Evolutionary conservation across 768 basidiomycete species (phyloP), one percentile per base, ranked within the genome.

Genomic region (Auricularia heimuer): DNA sequence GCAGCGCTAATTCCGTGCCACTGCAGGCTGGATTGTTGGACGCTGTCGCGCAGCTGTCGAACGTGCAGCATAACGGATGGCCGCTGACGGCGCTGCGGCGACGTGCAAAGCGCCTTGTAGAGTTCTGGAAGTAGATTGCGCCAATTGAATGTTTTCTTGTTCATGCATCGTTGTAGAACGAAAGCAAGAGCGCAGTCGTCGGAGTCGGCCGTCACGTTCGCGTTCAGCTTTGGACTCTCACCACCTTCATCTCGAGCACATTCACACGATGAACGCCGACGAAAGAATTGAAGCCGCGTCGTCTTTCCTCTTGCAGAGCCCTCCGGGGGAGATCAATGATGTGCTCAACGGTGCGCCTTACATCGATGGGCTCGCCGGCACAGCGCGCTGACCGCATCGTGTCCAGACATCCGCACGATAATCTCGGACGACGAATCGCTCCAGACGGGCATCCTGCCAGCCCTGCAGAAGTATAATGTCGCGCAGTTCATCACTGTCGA

Each of bases 301-400:
- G 33, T 80, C 80, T 37, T 91, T 97, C 71, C 79, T 98, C 36
- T 81, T 92, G 0, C 95, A 97, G 73, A 87, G 92, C 1, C 95
- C 95, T 33, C 95, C 95, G 0, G 95, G 95, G 56, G 91, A 98
- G 79, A 94, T 98, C 69, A 97, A 96, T 75, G 95, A 98, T 77
- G 94, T 97, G 18, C 80, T 98, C 63, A 92, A 92, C 70, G 94
- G 93, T 92, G 66, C 24, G 56, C 56, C 56, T 8, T 7, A 14
- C 47, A 51, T 51, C 21, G 18, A 18, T 16, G 18, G 56, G 29
- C 56, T 8, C 29, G 33, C 33, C 33, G 29, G 16, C 56, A 29
- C 34, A 8, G 16, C 34, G 70, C 44, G 61, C 65, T 61, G 67
- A 65, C 67, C 42, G 63, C 42, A 12, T 18, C 65, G 51, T 67